Evolutionary conservation across 257 asterid species (phyloP).

Genomic region (Paulownia fortunei): DNA sequence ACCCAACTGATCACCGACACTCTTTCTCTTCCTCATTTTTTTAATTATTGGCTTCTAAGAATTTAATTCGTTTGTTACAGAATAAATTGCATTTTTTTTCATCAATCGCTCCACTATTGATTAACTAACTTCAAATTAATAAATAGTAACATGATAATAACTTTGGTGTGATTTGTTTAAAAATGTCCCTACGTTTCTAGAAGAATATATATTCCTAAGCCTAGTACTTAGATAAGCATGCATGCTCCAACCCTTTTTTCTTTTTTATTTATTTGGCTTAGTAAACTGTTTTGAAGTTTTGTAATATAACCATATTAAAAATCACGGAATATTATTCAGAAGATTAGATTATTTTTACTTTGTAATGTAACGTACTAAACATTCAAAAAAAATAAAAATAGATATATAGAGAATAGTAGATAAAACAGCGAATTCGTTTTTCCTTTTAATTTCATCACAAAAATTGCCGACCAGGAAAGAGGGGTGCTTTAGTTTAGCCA

Average conservation of each 20-base stretch:
- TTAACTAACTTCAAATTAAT: too few species aligned
- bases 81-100: not conserved
- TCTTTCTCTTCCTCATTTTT: not conserved
- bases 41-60: not conserved
- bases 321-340: too few species aligned
- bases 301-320: too few species aligned
- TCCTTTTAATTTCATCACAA: not conserved
- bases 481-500: conserved; percentile 33
- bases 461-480: conserved; percentile 27
- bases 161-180: not conserved
- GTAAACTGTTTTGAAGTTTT: too few species aligned
- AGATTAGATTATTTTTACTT: too few species aligned
- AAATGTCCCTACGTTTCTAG: not conserved
- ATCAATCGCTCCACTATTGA: too few species aligned
- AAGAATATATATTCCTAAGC: too few species aligned
- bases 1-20: conserved; percentile 23
- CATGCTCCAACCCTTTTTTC: too few species aligned
- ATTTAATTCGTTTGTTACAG: not conserved
- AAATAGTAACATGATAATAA: not conserved
- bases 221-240: not conserved
- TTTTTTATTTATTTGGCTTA: too few species aligned
- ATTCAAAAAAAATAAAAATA: too few species aligned
- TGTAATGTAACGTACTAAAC: not conserved
- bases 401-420: not conserved
- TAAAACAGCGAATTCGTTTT: not conserved